phyloP scores from a whole-genome alignment of 2,329 filamentous ascomycete species.

The Fusarium nygamai region DNA sequence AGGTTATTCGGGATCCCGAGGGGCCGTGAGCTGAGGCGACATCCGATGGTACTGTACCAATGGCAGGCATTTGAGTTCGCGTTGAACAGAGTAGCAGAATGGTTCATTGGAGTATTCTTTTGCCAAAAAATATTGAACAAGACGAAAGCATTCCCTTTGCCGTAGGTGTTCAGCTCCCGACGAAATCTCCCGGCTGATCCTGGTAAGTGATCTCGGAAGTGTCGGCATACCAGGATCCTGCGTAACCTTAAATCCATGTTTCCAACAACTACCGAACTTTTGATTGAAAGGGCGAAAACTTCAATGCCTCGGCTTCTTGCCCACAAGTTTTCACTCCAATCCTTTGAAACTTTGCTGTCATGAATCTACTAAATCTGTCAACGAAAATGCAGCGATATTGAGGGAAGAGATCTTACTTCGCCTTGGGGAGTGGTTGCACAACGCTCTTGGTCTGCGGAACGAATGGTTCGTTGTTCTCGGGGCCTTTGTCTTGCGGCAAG shows the following conservation, averaged over 20 bases:
- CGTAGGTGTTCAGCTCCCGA: too few species aligned
- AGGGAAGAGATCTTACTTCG: background rate
- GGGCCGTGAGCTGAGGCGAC: background rate
- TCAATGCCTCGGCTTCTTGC: background rate
- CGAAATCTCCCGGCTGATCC: background rate
- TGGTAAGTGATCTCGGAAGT: background rate
- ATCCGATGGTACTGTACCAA: background rate
- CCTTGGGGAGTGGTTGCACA: background rate
- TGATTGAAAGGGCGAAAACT: accelerated
- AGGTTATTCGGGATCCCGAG: background rate
- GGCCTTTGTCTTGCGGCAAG: background rate
- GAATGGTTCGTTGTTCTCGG: background rate
- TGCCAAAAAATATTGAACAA: accelerated
- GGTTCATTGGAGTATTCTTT: accelerated
- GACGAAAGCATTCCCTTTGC: accelerated
- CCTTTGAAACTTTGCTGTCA: background rate
- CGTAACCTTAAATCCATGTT: background rate
- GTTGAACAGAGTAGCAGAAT: background rate
- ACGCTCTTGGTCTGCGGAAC: accelerated
- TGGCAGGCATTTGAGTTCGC: background rate
- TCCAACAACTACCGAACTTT: background rate
- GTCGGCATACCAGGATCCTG: background rate
- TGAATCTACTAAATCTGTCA: background rate
- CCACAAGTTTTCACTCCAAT: background rate
- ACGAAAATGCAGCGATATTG: accelerated